Conservation (phyloP, 2,329 filamentous ascomycete species). For the Bipolaris bicolor region DNA sequence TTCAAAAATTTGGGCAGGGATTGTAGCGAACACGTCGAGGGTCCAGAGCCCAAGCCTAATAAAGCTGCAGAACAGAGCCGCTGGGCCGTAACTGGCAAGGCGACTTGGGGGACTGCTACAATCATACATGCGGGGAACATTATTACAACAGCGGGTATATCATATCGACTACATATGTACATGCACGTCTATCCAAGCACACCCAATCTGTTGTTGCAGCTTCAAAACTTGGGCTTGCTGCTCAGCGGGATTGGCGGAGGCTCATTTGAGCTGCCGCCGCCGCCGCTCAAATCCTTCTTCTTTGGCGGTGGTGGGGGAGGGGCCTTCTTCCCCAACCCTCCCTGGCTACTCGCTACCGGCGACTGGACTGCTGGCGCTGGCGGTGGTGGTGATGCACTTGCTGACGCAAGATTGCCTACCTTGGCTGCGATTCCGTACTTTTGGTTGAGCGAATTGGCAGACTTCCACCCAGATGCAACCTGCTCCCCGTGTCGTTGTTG, state of each 20-base stretch:
- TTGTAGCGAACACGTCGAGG: constrained; percentile 10
- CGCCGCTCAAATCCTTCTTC: constrained; percentile 58
- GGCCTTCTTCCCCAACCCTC: constrained; percentile 57
- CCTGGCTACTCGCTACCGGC: constrained; percentile 31
- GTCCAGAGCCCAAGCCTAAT: constrained; percentile 5
- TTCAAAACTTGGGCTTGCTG: constrained; percentile 59
- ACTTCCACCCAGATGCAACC: constrained; percentile 64
- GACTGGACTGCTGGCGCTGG: constrained; percentile 32
- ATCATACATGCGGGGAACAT: background rate
- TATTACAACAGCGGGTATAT: background rate
- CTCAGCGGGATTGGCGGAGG: constrained; percentile 64
- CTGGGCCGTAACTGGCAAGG: constrained; percentile 1
- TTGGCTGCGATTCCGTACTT: constrained; percentile 64
- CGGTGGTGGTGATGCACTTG: constrained; percentile 31
- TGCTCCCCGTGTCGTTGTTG: constrained; percentile 73
- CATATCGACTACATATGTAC: background rate
- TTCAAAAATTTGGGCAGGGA: constrained; percentile 8
- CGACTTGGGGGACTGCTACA: too few relatives aligned
- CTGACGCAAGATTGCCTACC: constrained; percentile 52
- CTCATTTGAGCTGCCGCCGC: constrained; percentile 38
- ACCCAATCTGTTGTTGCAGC: background rate
- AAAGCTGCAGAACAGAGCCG: background rate
- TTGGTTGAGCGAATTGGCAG: constrained; percentile 64
- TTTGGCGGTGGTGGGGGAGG: constrained; percentile 66
- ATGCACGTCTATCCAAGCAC: background rate